A percentile compares a stretch with the other conserved stretches of the same genome.
Conservation (phyloP, 495 filamentous ascomycete genomes). For the Bathelium albidoporum region DNA sequence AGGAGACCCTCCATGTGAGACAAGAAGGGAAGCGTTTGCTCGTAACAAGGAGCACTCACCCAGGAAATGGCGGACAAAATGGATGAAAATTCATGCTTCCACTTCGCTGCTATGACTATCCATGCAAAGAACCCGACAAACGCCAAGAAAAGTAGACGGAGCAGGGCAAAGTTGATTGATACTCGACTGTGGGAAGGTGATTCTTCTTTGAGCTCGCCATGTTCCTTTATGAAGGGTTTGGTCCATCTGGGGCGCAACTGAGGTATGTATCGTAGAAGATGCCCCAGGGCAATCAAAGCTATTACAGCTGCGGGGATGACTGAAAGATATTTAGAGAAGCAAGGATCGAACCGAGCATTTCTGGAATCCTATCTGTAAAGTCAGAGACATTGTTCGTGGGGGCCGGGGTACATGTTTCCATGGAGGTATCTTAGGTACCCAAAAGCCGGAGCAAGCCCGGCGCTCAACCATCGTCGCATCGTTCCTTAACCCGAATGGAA, state of each 20-base stretch:
- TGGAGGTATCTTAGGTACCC: not conserved
- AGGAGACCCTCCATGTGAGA: not conserved
- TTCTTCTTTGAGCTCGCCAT: not conserved
- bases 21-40: not conserved
- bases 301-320: conserved; percentile 11
- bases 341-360: conserved; percentile 16
- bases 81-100: not conserved
- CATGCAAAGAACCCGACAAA: conserved; percentile 9
- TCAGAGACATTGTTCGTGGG: conserved; percentile 2
- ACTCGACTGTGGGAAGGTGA: not conserved
- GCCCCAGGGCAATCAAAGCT: conserved; percentile 6
- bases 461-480: not conserved
- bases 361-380: conserved; percentile 9
- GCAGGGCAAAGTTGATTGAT: not conserved
- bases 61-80: conserved; percentile 11
- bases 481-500: not conserved
- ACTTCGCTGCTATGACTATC: conserved; percentile 1
- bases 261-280: conserved; percentile 4
- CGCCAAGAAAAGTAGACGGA: not conserved
- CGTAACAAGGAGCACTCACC: conserved; percentile 6
- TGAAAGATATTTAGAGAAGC: conserved; percentile 15
- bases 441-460: not conserved
- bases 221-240: conserved; percentile 17
- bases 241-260: conserved; percentile 13
- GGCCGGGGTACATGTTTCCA: not conserved